phyloP scores from a whole-genome alignment of 257 asterid species.

The Gardenia jasminoides region DNA sequence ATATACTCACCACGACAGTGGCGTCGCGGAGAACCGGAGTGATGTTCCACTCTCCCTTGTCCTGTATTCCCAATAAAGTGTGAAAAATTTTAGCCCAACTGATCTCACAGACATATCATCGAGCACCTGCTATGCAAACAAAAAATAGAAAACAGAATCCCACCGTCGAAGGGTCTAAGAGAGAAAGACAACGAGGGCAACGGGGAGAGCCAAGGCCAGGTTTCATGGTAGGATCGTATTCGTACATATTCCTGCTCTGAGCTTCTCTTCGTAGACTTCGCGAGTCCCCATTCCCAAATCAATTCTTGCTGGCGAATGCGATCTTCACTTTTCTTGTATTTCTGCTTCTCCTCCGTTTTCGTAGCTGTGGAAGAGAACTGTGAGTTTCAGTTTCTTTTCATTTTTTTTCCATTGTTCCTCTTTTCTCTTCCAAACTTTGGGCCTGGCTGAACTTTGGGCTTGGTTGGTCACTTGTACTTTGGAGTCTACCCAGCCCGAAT shows the following conservation, averaged over 20 bases:
- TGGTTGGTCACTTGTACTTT: neutral
- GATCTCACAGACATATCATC: slow-evolving; percentile 25
- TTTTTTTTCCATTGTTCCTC: neutral
- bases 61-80: slow-evolving; percentile 27
- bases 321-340: too few species aligned
- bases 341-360: too few species aligned
- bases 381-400: neutral
- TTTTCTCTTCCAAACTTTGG: neutral
- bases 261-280: slow-evolving; percentile 78
- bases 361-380: too few species aligned
- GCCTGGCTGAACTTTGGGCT: neutral
- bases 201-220: slow-evolving; percentile 83
- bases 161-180: slow-evolving; percentile 30
- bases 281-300: slow-evolving; percentile 61
- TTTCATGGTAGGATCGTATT: slow-evolving; percentile 66
- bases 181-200: slow-evolving; percentile 84
- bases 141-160: too few species aligned
- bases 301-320: too few species aligned
- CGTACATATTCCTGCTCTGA: slow-evolving; percentile 55
- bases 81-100: neutral
- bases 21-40: slow-evolving; percentile 64
- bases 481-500: neutral
- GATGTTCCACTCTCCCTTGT: slow-evolving; percentile 56
- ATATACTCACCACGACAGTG: slow-evolving; percentile 60
- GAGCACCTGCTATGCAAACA: slow-evolving; percentile 2